Conservation (phyloP, 495 filamentous ascomycete species). For the Aspergillus heteromorphus region DNA sequence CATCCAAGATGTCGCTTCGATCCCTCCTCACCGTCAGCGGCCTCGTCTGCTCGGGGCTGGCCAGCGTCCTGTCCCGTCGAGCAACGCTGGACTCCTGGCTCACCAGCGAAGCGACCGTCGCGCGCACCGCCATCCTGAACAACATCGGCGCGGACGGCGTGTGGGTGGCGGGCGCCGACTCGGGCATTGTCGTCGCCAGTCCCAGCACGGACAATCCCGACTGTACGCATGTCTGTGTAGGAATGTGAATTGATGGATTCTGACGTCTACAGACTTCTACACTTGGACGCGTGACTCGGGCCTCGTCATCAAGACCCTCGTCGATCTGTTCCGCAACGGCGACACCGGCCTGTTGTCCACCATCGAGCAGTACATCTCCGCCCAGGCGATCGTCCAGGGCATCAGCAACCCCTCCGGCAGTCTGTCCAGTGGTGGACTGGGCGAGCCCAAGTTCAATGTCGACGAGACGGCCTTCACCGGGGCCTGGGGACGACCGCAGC, state of each 20-base stretch:
- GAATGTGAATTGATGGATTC: no score
- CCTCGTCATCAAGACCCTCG: conserved; percentile 54
- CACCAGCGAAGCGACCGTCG: not conserved
- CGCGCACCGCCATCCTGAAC: conserved; percentile 9
- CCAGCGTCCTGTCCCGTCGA: not conserved
- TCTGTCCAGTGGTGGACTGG: conserved; percentile 39
- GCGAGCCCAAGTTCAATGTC: conserved; percentile 47
- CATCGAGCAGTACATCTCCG: conserved; percentile 52
- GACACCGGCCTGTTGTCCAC: conserved; percentile 47
- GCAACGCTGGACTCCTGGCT: conserved; percentile 7
- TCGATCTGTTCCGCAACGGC: conserved; percentile 53
- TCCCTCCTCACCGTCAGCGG: conserved; percentile 1
- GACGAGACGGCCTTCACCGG: conserved; percentile 57
- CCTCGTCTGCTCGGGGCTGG: not conserved
- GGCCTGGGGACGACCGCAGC: conserved; percentile 65
- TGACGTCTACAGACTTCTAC: conserved; percentile 35
- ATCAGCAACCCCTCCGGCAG: conserved; percentile 56
- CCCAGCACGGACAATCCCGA: conserved; percentile 54
- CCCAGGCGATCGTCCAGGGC: conserved; percentile 57
- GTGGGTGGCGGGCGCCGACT: conserved; percentile 24
- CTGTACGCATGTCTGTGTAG: conserved; percentile 40
- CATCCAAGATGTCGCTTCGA: not conserved
- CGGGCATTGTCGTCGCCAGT: conserved; percentile 58
- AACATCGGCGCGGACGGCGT: conserved; percentile 10
- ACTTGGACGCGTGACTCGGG: conserved; percentile 73